A percentile compares a stretch with the other conserved stretches of the same genome.
These are phyloP conservation scores for Xylariaceae sp. DNA, from an alignment of 2,329 filamentous ascomycete species.

Conservation along the genomic window DNA sequence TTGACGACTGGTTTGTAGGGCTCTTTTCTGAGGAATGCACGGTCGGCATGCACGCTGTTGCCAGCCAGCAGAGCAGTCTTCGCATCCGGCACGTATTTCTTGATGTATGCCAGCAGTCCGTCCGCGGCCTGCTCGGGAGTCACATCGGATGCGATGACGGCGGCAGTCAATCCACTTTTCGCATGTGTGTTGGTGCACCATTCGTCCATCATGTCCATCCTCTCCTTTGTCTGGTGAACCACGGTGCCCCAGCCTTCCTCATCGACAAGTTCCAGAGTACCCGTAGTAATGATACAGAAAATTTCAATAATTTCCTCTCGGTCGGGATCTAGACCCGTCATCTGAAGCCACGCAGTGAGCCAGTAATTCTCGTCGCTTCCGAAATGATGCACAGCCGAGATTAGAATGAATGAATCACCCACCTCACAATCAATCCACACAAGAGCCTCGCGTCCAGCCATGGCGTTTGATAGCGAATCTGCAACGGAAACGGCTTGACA, in stretches of 20 bases:
- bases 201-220: conserved; percentile 76
- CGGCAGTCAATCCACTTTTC: conserved; percentile 74
- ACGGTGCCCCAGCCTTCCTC: conserved; percentile 74
- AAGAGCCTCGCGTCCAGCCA: conserved; percentile 15
- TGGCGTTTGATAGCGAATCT: not conserved
- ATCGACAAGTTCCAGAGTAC: conserved; percentile 73
- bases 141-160: conserved; percentile 69
- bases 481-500: too few relatives aligned
- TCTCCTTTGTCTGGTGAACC: conserved; percentile 68
- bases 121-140: conserved; percentile 71
- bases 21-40: conserved; percentile 69
- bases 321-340: conserved; percentile 82
- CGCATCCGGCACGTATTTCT: conserved; percentile 63
- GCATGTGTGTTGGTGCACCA: conserved; percentile 86
- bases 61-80: conserved; percentile 74
- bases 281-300: conserved; percentile 86
- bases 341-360: conserved; percentile 51
- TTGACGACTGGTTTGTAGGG: conserved; percentile 73
- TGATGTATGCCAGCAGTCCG: conserved; percentile 74
- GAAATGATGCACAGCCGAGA: not conserved
- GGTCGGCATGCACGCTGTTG: conserved; percentile 90
- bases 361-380: not conserved
- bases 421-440: conserved; percentile 46
- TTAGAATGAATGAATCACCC: conserved; percentile 11
- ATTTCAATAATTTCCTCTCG: conserved; percentile 87